phyloP scores from a whole-genome alignment of 192 early-diverging fungal species.

The Coemansia sp. region DNA sequence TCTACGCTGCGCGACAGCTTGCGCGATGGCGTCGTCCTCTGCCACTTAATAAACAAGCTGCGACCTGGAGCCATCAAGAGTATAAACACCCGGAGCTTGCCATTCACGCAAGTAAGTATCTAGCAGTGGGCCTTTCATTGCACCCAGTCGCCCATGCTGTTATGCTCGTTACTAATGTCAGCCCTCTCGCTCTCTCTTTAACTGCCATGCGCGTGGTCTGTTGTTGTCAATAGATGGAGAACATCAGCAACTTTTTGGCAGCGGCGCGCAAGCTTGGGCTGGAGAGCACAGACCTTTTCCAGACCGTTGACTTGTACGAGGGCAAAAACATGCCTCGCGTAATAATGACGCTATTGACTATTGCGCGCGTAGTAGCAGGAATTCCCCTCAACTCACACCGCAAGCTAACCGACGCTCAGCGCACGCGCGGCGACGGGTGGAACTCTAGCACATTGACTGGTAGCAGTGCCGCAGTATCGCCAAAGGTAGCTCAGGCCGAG shows the following conservation, averaged over 20 bases:
- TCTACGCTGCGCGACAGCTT: slow-evolving; percentile 62
- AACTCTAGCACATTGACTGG: slow-evolving; percentile 44
- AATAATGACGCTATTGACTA: slow-evolving; percentile 70
- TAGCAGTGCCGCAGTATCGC: slow-evolving; percentile 10
- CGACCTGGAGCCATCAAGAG: slow-evolving; percentile 70
- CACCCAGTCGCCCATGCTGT: background rate
- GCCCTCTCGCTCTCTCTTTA: background rate
- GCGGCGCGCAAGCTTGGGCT: slow-evolving; percentile 74
- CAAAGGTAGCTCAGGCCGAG: slow-evolving; percentile 14
- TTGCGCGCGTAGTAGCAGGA: slow-evolving; percentile 63
- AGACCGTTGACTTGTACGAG: slow-evolving; percentile 80
- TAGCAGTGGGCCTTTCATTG: background rate
- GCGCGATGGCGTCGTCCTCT: slow-evolving; percentile 76
- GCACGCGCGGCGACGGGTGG: slow-evolving; percentile 42
- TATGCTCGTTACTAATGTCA: background rate
- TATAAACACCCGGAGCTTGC: slow-evolving; percentile 68
- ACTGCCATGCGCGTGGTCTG: background rate
- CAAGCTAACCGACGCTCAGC: slow-evolving; percentile 34
- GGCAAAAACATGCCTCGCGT: slow-evolving; percentile 79
- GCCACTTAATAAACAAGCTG: slow-evolving; percentile 77
- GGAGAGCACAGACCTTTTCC: slow-evolving; percentile 71
- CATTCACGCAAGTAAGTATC: slow-evolving; percentile 67
- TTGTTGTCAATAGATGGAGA: slow-evolving; percentile 70
- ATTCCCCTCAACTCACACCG: slow-evolving; percentile 52
- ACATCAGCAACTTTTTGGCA: slow-evolving; percentile 73